Evolutionary conservation across 805 yeast genomes (phyloP).

Genomic region (Hemisphaericaspora nanyangensis): DNA sequence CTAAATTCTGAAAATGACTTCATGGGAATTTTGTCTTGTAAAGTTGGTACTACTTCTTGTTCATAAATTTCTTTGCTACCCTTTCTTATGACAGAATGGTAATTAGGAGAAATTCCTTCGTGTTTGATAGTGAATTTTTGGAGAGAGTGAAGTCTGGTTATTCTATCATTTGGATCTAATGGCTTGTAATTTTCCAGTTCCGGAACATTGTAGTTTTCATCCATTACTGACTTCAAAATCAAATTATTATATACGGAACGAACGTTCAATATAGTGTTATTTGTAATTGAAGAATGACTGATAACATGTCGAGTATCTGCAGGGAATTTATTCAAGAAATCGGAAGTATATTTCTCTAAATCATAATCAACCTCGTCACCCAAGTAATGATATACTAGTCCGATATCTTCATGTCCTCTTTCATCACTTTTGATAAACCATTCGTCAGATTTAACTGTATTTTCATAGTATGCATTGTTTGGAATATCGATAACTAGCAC

Average conservation of each 20-base stretch:
- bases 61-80: slow-evolving; percentile 33
- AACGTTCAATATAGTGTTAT: slow-evolving; percentile 57
- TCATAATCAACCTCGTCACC: slow-evolving; percentile 54
- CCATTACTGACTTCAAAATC: slow-evolving; percentile 54
- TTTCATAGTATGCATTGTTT: slow-evolving; percentile 34
- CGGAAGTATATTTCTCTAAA: slow-evolving; percentile 35
- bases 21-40: slow-evolving; percentile 9
- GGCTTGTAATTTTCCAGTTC: slow-evolving; percentile 18
- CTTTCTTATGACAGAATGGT: slow-evolving; percentile 12
- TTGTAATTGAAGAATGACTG: slow-evolving; percentile 65
- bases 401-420: slow-evolving; percentile 28
- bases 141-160: slow-evolving; percentile 25
- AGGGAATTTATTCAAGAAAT: slow-evolving; percentile 55
- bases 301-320: slow-evolving; percentile 54
- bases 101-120: slow-evolving; percentile 19
- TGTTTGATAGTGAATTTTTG: slow-evolving; percentile 27
- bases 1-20: neutral
- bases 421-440: slow-evolving; percentile 35
- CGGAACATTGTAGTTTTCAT: slow-evolving; percentile 42
- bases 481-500: slow-evolving; percentile 77
- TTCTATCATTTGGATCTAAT: slow-evolving; percentile 3
- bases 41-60: slow-evolving; percentile 18
- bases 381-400: slow-evolving; percentile 70
- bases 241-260: slow-evolving; percentile 51
- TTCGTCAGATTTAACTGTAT: slow-evolving; percentile 20